These are phyloP conservation scores for Tilletia caries DNA, from an alignment of 1,284 basidiomycete species.

Conservation along the genomic window DNA sequence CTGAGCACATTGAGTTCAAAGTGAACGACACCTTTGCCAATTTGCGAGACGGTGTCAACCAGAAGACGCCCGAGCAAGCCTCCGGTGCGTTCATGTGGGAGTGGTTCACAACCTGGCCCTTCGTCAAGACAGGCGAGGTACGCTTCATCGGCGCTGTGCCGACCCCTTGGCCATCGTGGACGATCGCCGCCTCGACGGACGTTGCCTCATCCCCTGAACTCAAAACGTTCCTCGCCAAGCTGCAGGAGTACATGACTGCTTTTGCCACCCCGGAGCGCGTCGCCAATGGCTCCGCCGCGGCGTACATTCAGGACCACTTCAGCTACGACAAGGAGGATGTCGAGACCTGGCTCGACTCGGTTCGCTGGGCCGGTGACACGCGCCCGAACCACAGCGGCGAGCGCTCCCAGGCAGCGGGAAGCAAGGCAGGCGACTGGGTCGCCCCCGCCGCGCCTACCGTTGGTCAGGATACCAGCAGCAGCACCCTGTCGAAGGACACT, in stretches of 20 bases:
- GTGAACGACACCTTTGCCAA: conserved; percentile 58
- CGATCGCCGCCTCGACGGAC: conserved; percentile 44
- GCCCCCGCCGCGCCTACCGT: conserved; percentile 13
- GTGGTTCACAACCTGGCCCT: conserved; percentile 58
- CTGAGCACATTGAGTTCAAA: conserved; percentile 33
- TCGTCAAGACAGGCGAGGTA: conserved; percentile 11
- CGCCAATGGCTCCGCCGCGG: conserved; percentile 15
- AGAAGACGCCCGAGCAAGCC: conserved; percentile 12
- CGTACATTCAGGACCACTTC: conserved; percentile 32
- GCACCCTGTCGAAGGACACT: conserved; percentile 27
- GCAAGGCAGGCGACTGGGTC: conserved; percentile 11
- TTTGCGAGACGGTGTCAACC: conserved; percentile 83
- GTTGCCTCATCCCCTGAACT: conserved; percentile 20
- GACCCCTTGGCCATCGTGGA: conserved; percentile 96
- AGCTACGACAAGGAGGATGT: conserved; percentile 70
- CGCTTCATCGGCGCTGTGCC: conserved; percentile 75
- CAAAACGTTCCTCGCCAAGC: conserved; percentile 28
- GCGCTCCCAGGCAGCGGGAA: background rate
- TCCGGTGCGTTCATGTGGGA: conserved; percentile 69
- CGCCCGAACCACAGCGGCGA: conserved; percentile 26
- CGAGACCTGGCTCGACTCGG: conserved; percentile 58
- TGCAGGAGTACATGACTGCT: conserved; percentile 29
- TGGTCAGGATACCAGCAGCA: conserved; percentile 32
- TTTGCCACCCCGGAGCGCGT: conserved; percentile 37
- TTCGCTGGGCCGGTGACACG: conserved; percentile 44